Percentiles rank a stretch among this genome's conserved stretches.
Evolutionary conservation across 805 yeast species (phyloP).

Genomic region (Suhomyces sp.): DNA sequence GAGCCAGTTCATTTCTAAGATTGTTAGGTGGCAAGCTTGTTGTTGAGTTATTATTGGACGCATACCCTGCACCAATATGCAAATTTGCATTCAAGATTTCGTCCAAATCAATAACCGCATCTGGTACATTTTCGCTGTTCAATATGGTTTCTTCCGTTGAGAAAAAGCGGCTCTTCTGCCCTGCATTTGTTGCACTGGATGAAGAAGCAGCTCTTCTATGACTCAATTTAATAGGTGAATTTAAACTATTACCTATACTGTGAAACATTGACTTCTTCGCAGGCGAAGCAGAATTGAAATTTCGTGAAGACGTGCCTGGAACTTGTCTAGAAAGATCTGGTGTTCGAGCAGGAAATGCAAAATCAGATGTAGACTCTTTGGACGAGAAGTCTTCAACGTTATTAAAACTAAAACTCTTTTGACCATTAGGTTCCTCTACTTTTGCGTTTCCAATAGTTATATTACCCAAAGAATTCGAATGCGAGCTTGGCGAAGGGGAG

Average conservation of each 20-base stretch:
- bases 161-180: conserved; percentile 25
- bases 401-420: conserved; percentile 30
- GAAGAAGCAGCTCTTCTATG: conserved; percentile 21
- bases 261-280: conserved; percentile 10
- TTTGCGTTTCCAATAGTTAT: conserved; percentile 6
- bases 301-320: conserved; percentile 6
- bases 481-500: conserved; percentile 23
- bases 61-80: conserved; percentile 22
- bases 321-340: conserved; percentile 14
- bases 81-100: conserved; percentile 34
- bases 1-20: conserved; percentile 19
- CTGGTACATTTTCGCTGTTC: conserved; percentile 32
- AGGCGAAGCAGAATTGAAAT: conserved; percentile 5
- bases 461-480: conserved; percentile 9
- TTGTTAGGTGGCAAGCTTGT: conserved; percentile 1
- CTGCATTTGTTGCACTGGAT: conserved; percentile 9
- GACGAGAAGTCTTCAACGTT: conserved; percentile 37
- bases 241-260: conserved; percentile 20
- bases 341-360: conserved; percentile 30
- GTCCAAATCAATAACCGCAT: conserved; percentile 42
- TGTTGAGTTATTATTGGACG: conserved; percentile 4
- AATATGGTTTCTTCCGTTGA: conserved; percentile 29
- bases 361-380: conserved; percentile 17
- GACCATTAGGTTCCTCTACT: conserved; percentile 17
- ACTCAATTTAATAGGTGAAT: conserved; percentile 34